Conservation (phyloP, 75 land plant species). For the Pinus albicaulis region DNA sequence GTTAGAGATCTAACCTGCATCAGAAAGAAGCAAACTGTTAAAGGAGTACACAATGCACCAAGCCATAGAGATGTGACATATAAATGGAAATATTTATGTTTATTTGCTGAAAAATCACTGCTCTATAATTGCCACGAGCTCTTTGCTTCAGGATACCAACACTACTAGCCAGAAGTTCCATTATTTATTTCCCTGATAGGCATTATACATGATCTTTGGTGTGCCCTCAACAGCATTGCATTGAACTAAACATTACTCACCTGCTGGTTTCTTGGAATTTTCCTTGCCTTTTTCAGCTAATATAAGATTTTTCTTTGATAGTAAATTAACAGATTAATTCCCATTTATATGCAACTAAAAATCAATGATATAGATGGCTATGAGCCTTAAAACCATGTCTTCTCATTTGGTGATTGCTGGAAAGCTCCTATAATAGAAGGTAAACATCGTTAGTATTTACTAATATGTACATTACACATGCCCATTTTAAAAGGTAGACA, state of each 20-base stretch:
- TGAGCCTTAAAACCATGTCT: not conserved
- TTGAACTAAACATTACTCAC: not conserved
- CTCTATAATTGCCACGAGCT: not conserved
- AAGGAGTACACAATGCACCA: not conserved
- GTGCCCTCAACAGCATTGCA: not conserved
- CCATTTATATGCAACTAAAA: not conserved
- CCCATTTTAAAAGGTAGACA: not conserved
- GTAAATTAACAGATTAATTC: not conserved
- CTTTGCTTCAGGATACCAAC: not conserved
- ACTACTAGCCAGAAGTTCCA: not conserved
- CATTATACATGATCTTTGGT: not conserved
- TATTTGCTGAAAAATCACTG: not conserved
- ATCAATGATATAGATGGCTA: not conserved
- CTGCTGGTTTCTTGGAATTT: not conserved
- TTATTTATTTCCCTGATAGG: not conserved
- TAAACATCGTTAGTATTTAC: not conserved
- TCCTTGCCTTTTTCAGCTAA: not conserved
- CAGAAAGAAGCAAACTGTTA: conserved; percentile 1
- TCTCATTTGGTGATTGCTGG: not conserved
- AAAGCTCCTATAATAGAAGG: not conserved
- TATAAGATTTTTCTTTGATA: not conserved
- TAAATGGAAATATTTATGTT: not conserved
- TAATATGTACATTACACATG: not conserved
- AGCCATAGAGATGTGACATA: not conserved
- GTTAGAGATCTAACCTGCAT: conserved; percentile 91